Evolutionary conservation across 345 rosid species (phyloP).

Genomic region (Excoecaria agallocha): DNA sequence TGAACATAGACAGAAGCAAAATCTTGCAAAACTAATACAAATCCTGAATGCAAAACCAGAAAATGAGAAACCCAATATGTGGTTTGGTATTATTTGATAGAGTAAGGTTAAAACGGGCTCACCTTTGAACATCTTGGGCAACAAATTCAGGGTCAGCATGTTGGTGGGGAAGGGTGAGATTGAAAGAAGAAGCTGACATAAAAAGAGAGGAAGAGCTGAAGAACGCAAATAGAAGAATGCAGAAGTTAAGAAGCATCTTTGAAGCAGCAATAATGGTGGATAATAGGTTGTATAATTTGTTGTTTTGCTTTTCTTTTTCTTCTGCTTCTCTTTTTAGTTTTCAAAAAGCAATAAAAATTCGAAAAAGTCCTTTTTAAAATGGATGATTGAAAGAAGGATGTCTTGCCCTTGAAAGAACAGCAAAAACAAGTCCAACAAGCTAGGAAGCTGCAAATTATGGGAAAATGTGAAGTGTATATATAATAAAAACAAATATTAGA

Average conservation of each 20-base stretch:
- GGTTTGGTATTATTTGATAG: neutral
- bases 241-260: slow-evolving; percentile 36
- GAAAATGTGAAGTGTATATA: slow-evolving; percentile 31
- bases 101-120: neutral
- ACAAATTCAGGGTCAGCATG: slow-evolving; percentile 25
- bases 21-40: neutral
- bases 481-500: slow-evolving; percentile 19
- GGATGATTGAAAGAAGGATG: neutral
- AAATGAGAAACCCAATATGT: slow-evolving; percentile 16
- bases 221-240: slow-evolving; percentile 38
- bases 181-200: slow-evolving; percentile 12
- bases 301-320: neutral
- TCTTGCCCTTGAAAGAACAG: slow-evolving; percentile 19
- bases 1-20: neutral
- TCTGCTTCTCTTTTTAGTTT: slow-evolving; percentile 8
- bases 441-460: slow-evolving; percentile 24
- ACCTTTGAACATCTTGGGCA: slow-evolving; percentile 23
- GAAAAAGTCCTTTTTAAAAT: neutral
- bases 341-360: neutral
- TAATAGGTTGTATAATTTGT: neutral
- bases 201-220: neutral
- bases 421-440: slow-evolving; percentile 10
- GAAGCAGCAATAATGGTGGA: slow-evolving; percentile 18
- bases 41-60: slow-evolving; percentile 12
- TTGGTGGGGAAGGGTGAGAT: slow-evolving; percentile 26